Conservation (phyloP, 2,329 filamentous ascomycete genomes). For the Setomelanomma holmii region DNA sequence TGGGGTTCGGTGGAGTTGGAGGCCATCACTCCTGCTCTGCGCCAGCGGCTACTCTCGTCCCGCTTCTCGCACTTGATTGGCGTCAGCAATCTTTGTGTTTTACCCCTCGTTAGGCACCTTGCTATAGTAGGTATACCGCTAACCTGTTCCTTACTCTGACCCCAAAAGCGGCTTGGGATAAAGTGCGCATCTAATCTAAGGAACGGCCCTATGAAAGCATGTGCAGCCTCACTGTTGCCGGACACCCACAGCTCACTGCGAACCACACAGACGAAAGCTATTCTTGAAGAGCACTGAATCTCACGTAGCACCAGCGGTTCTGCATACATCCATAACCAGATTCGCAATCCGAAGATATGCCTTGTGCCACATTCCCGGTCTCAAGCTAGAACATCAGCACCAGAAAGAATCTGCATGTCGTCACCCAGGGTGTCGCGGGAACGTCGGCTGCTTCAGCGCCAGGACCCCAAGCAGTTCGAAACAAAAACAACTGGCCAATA, state of each 20-base stretch:
- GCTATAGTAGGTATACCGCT: constrained; percentile 27
- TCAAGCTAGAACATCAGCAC: constrained; percentile 26
- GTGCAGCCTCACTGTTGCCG: constrained; percentile 4
- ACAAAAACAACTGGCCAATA: constrained; percentile 3
- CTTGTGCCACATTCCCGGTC: constrained; percentile 37
- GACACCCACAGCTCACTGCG: neutral
- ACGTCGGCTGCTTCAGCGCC: constrained; percentile 23
- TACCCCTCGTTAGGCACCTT: constrained; percentile 26
- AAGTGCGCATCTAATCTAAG: constrained; percentile 21
- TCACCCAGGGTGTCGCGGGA: constrained; percentile 11
- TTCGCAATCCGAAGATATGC: neutral
- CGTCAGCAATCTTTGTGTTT: constrained; percentile 19
- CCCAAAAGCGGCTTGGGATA: constrained; percentile 21
- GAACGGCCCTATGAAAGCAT: constrained; percentile 8
- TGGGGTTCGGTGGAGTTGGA: constrained; percentile 10
- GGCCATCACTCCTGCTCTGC: constrained; percentile 3
- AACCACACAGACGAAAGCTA: neutral
- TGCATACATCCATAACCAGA: constrained; percentile 9
- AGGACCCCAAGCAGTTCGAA: constrained; percentile 15
- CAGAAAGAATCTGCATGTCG: constrained; percentile 9
- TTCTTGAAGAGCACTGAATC: neutral
- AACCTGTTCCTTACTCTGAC: constrained; percentile 29
- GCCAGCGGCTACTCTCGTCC: constrained; percentile 22
- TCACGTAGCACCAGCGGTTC: constrained; percentile 29
- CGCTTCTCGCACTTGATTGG: constrained; percentile 22